Conservation (phyloP, 345 rosid species). For the Pseudoturritis turrita region DNA sequence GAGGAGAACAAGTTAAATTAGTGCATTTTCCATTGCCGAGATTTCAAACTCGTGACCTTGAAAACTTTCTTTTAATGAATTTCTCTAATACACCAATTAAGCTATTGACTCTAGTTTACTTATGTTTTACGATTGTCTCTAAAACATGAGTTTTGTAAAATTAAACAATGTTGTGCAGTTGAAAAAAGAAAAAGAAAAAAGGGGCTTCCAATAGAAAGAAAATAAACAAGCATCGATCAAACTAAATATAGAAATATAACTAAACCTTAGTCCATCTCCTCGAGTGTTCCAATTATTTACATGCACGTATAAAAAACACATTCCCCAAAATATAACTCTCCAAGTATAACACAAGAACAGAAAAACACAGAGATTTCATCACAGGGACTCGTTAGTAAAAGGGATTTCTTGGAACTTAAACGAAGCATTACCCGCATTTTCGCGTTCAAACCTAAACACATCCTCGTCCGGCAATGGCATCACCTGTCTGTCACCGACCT, state of each 20-base stretch:
- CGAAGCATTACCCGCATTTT: slow-evolving; percentile 71
- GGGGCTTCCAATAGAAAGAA: neutral
- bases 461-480: slow-evolving; percentile 45
- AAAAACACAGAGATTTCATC: neutral
- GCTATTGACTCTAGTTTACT: no score
- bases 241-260: neutral
- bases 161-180: neutral
- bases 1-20: no score
- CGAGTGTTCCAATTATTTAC: slow-evolving; percentile 12
- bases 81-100: no score
- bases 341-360: neutral
- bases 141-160: neutral
- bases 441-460: slow-evolving; percentile 41
- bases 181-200: neutral
- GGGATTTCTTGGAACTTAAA: slow-evolving; percentile 81
- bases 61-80: no score
- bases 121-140: no score
- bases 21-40: no score
- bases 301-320: slow-evolving; percentile 15
- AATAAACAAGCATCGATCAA: neutral
- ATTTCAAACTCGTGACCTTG: no score
- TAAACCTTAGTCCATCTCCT: neutral
- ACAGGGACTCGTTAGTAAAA: slow-evolving; percentile 45
- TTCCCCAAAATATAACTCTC: neutral
- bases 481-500: slow-evolving; percentile 56